Evolutionary conservation across 2,329 filamentous ascomycete genomes (phyloP).

Genomic region (Nigrograna mackinnonii): DNA sequence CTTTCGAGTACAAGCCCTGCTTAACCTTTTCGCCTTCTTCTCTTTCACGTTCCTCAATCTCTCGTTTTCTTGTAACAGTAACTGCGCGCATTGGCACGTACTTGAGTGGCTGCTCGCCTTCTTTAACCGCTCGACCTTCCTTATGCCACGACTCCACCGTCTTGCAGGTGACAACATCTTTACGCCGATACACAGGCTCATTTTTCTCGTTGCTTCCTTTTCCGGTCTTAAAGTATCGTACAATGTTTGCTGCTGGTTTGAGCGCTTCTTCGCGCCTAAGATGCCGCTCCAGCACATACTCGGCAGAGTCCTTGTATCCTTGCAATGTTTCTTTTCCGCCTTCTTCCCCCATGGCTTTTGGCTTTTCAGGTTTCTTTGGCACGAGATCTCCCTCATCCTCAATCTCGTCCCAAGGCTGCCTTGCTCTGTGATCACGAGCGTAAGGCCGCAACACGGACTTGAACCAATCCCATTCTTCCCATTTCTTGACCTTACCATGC

Average conservation of each 20-base stretch:
- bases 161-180: conserved; percentile 83
- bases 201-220: conserved; percentile 75
- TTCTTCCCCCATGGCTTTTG: conserved; percentile 70
- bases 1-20: conserved; percentile 80
- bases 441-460: conserved; percentile 78
- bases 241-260: conserved; percentile 66
- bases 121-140: conserved; percentile 77
- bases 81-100: conserved; percentile 88
- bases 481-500: conserved; percentile 74
- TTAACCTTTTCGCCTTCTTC: conserved; percentile 78
- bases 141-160: conserved; percentile 98
- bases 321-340: conserved; percentile 78
- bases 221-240: conserved; percentile 73
- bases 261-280: conserved; percentile 91
- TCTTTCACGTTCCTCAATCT: conserved; percentile 83
- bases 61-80: conserved; percentile 82
- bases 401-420: conserved; percentile 73
- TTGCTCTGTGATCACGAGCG: conserved; percentile 52
- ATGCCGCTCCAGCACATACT: conserved; percentile 84
- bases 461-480: conserved; percentile 89
- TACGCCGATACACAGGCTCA: conserved; percentile 79
- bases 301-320: conserved; percentile 82
- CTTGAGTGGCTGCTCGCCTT: conserved; percentile 78
- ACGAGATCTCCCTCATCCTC: conserved; percentile 81
- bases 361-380: conserved; percentile 64